A percentile compares a stretch with the other conserved stretches of the same genome.
phyloP scores from a whole-genome alignment of 352 stramenopile species.

The Phytopythium delawarense region DNA sequence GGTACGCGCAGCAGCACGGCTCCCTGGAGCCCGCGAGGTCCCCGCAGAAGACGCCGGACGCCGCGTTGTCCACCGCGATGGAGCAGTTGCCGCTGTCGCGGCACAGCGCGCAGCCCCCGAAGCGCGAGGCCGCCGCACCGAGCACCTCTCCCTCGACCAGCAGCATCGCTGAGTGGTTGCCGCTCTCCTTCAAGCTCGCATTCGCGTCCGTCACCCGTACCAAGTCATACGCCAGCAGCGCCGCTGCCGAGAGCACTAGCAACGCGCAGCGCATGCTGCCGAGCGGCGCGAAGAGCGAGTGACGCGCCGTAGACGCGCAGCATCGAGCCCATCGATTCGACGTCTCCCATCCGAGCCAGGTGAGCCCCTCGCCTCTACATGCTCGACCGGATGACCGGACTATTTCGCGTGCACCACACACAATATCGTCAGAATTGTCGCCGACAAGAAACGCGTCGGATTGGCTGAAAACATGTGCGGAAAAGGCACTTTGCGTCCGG shows the following conservation, averaged over 20 bases:
- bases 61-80: slow-evolving; percentile 40
- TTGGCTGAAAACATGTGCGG: too few species aligned
- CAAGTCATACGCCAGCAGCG: neutral
- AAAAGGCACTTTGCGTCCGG: too few species aligned
- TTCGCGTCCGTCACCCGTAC: neutral
- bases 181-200: neutral
- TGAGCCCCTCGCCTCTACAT: neutral
- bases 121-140: neutral
- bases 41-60: slow-evolving; percentile 62
- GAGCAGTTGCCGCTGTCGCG: slow-evolving; percentile 68
- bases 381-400: too few species aligned
- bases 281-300: neutral
- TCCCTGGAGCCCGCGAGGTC: slow-evolving; percentile 43
- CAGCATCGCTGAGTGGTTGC: neutral
- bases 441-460: too few species aligned
- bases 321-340: neutral
- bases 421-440: too few species aligned
- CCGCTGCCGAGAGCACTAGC: neutral
- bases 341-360: too few species aligned
- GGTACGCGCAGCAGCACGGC: slow-evolving; percentile 67
- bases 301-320: neutral
- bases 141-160: neutral
- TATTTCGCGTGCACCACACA: too few species aligned
- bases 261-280: neutral
- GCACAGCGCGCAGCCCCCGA: slow-evolving; percentile 47